Percentiles rank a stretch among this genome's conserved stretches.
phyloP scores from a whole-genome alignment of 1,139 yeast genomes.

The Candida labiduridarum region DNA sequence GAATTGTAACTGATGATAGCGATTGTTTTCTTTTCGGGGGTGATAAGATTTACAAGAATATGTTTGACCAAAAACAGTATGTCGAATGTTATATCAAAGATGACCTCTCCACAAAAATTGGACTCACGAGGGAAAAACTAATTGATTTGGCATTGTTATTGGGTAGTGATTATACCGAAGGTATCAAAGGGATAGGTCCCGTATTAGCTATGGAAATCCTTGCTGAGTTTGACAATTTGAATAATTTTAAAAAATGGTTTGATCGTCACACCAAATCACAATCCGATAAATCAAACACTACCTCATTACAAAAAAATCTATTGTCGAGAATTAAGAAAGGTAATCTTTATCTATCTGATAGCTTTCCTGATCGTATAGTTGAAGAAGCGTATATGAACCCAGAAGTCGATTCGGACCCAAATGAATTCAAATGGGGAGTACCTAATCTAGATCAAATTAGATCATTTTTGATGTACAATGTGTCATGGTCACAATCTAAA shows the following conservation, averaged over 20 bases:
- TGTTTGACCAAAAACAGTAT: constrained; percentile 91
- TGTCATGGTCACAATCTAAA: constrained; percentile 80
- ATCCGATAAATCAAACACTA: constrained; percentile 20
- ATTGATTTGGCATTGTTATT: constrained; percentile 79
- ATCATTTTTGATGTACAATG: constrained; percentile 63
- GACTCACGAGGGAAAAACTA: constrained; percentile 61
- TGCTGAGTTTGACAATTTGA: constrained; percentile 70
- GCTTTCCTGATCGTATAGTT: constrained; percentile 73
- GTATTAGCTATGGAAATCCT: constrained; percentile 91
- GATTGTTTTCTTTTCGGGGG: constrained; percentile 97
- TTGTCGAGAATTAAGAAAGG: constrained; percentile 57
- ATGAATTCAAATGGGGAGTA: constrained; percentile 84
- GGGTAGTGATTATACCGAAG: constrained; percentile 95
- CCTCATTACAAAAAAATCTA: constrained; percentile 48
- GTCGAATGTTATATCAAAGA: constrained; percentile 79
- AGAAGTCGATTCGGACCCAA: constrained; percentile 78
- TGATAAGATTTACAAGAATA: constrained; percentile 77
- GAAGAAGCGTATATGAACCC: constrained; percentile 76
- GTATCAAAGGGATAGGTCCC: constrained; percentile 89
- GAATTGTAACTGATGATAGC: constrained; percentile 95
- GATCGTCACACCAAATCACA: constrained; percentile 30
- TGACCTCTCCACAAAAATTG: constrained; percentile 65
- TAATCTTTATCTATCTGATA: constrained; percentile 61
- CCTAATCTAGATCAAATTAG: constrained; percentile 85
- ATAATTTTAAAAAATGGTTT: constrained; percentile 42